Conservation (phyloP, 305 asterid genomes). For the Fraxinus latifolia region DNA sequence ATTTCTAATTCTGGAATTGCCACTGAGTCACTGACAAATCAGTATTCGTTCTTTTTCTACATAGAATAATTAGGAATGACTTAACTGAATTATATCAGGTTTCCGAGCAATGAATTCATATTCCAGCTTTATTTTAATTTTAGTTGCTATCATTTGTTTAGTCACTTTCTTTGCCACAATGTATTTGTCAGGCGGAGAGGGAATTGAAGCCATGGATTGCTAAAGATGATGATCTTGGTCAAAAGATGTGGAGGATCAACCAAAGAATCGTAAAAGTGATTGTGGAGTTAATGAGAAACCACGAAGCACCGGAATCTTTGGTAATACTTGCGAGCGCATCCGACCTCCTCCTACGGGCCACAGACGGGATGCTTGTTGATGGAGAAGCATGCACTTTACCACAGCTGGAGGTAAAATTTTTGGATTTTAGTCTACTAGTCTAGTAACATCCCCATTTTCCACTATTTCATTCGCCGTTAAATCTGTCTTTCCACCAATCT, state of each 20-base stretch:
- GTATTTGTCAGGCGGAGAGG: constrained; percentile 83
- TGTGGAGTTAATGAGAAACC: constrained; percentile 91
- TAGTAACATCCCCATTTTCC: not conserved
- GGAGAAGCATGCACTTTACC: constrained; percentile 99
- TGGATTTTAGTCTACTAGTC: not conserved
- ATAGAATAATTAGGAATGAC: not conserved
- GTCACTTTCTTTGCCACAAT: constrained; percentile 42
- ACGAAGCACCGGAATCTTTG: constrained; percentile 77
- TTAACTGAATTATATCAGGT: not conserved
- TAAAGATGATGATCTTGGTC: constrained; percentile 89
- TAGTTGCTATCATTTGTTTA: constrained; percentile 30
- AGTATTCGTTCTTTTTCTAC: not conserved
- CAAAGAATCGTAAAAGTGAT: constrained; percentile 88
- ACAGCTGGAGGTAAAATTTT: constrained; percentile 76
- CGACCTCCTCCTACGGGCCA: constrained; percentile 90
- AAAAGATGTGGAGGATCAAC: constrained; percentile 89
- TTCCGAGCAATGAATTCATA: not conserved
- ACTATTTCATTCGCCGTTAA: constrained; percentile 1
- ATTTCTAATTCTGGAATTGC: not conserved
- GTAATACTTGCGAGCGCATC: constrained; percentile 83
- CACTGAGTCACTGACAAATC: not conserved
- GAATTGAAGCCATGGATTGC: constrained; percentile 96
- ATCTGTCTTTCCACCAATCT: not conserved
- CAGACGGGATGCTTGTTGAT: constrained; percentile 98
- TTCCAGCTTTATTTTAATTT: not conserved